These are phyloP conservation scores for Alternaria gansuensis DNA, from an alignment of 2,329 filamentous ascomycete species.

Conservation along the genomic window DNA sequence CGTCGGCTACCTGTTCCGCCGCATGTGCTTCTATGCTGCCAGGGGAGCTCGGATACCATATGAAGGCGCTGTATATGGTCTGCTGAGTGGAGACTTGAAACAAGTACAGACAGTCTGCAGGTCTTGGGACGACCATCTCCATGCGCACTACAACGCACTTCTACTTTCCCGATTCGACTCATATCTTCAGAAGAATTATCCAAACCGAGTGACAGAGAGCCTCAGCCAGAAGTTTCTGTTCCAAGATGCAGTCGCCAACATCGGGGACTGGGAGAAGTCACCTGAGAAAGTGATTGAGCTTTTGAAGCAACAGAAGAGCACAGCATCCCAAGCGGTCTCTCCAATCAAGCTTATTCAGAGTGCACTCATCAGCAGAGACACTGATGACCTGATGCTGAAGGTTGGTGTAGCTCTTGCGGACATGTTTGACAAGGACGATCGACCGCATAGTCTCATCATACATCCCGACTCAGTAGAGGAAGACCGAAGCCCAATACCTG, in stretches of 20 bases:
- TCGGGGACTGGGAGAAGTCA: slow-evolving; percentile 64
- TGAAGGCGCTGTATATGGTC: slow-evolving; percentile 87
- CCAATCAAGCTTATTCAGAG: slow-evolving; percentile 81
- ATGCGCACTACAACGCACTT: slow-evolving; percentile 86
- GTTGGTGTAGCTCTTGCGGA: slow-evolving; percentile 57
- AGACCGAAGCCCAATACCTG: slow-evolving; percentile 32
- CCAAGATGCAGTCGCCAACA: slow-evolving; percentile 71
- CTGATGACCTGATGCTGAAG: slow-evolving; percentile 55
- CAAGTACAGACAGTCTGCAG: slow-evolving; percentile 80
- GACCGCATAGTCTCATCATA: slow-evolving; percentile 43
- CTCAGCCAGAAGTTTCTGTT: slow-evolving; percentile 67
- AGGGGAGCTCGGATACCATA: slow-evolving; percentile 76
- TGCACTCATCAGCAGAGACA: slow-evolving; percentile 72
- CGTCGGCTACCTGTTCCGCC: slow-evolving; percentile 70
- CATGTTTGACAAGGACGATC: slow-evolving; percentile 42
- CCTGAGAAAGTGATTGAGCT: slow-evolving; percentile 66
- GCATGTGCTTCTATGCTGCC: slow-evolving; percentile 78
- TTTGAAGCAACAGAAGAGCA: slow-evolving; percentile 66
- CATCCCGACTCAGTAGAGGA: slow-evolving; percentile 39
- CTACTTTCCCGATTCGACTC: slow-evolving; percentile 80
- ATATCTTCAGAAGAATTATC: slow-evolving; percentile 68
- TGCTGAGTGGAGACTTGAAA: slow-evolving; percentile 84
- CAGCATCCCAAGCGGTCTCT: slow-evolving; percentile 66
- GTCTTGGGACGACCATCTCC: slow-evolving; percentile 86
- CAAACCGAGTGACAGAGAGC: slow-evolving; percentile 61